Evolutionary conservation across 2,329 filamentous ascomycete genomes (phyloP), one percentile per base, ranked within the genome.

Genomic region (Fusarium robinianum): DNA sequence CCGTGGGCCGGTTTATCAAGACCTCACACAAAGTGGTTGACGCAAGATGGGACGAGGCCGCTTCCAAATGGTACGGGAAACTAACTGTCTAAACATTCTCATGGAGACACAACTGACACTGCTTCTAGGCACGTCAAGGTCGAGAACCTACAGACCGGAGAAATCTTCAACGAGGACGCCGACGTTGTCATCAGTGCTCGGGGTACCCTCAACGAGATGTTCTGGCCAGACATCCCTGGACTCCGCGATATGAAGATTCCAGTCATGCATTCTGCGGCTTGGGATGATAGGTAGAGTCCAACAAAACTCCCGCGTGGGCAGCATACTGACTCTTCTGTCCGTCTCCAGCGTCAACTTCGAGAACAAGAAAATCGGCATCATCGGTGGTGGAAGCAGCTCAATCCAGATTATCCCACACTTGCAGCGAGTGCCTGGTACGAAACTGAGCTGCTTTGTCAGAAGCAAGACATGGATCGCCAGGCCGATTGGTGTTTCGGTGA

Each of bases 211-310:
- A 47, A 47, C 23, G 38, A 47, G 22, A 25, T 19, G 27, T 37
- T 15, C 15, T 47, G 44, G 44, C 44, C 44, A 9, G 18, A 42
- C 8, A 47, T 47, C 21, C 33, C 27, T 8, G 44, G 44, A n/a
- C 12, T 47, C 5, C 18, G 32, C 5, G 8, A 31, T 3, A 42
- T 42, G 25, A 47, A 47, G 9, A 41, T 41, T 9, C 31, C 26
- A 6, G 31, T 47, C 11, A 47, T 47, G 44, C 38, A 47, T n/a
- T 42, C 44, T 11, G 32, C 44, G 5, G 29, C 37, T 4, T 42
- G 44, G 38, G 32, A 41, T 16, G 19, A 34, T 4, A 24, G 31
- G 31, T 34, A 34, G 8, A 14, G 9, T 16, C 9, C 18, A 11
- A 6, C 3, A 11, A 8, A 5, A 8, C 17, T 31, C 19, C 11